Percentiles rank a stretch among this genome's conserved stretches.
Conservation (phyloP, 2,329 filamentous ascomycete genomes). For the Cordyceps fumosorosea region DNA sequence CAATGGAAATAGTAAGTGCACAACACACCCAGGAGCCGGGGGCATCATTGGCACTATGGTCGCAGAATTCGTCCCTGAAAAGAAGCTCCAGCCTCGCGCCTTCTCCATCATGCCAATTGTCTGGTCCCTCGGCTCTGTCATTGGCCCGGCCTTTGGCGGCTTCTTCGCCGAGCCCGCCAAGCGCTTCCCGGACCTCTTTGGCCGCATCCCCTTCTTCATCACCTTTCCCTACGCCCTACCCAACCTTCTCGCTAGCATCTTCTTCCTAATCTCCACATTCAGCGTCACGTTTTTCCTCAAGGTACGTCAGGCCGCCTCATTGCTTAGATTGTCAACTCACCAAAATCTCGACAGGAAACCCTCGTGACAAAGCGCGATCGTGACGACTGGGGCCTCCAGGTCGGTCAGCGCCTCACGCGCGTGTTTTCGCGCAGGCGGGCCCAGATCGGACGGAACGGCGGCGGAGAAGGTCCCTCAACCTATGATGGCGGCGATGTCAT, state of each 20-base stretch:
- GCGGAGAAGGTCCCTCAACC: constrained; percentile 22
- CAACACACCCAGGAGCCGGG: too few species aligned
- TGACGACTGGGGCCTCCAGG: constrained; percentile 66
- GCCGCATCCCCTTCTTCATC: constrained; percentile 59
- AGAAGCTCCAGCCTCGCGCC: constrained; percentile 76
- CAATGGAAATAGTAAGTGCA: constrained; percentile 68
- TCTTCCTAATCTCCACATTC: constrained; percentile 72
- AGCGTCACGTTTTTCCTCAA: constrained; percentile 73
- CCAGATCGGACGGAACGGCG: neutral
- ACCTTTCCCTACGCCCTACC: constrained; percentile 77
- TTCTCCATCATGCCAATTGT: constrained; percentile 91
- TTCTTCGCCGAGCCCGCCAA: constrained; percentile 75
- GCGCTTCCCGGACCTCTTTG: constrained; percentile 67
- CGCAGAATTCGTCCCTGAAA: constrained; percentile 85
- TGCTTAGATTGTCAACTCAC: neutral
- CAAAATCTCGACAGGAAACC: constrained; percentile 56
- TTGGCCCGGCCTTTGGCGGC: constrained; percentile 83
- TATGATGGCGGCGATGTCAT: constrained; percentile 52
- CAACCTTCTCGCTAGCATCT: constrained; percentile 67
- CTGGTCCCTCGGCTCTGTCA: constrained; percentile 81
- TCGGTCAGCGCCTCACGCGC: constrained; percentile 60
- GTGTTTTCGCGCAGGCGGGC: constrained; percentile 23
- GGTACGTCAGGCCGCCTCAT: constrained; percentile 30
- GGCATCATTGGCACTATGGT: constrained; percentile 89
- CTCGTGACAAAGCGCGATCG: constrained; percentile 62